Conservation (phyloP, 169 alveolate species). For the Sarcocystis neurona region DNA sequence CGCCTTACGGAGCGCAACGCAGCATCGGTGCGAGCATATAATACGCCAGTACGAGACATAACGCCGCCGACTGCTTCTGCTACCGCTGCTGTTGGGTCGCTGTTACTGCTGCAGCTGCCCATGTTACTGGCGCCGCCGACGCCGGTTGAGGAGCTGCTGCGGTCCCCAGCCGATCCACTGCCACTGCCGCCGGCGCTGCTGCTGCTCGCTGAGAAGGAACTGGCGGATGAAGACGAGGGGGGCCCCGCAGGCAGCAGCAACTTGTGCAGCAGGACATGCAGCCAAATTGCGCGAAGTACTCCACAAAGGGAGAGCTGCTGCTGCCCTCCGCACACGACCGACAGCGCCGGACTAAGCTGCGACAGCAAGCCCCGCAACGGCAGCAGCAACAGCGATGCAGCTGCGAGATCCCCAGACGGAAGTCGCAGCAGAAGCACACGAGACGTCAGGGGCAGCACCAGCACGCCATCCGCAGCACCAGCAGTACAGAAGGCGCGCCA, state of each 20-base stretch:
- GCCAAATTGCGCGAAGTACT: constrained; percentile 7
- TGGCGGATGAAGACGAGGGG: neutral
- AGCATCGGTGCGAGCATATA: constrained; percentile 26
- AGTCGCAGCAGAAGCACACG: neutral
- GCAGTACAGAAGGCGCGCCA: neutral
- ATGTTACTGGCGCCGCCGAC: neutral
- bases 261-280: neutral
- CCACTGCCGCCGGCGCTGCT: neutral
- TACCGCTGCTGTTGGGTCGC: neutral
- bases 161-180: neutral
- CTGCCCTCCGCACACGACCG: constrained; percentile 39
- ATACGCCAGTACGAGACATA: neutral
- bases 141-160: neutral
- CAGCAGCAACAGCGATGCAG: neutral
- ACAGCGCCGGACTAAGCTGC: constrained; percentile 26
- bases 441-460: neutral
- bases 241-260: constrained; percentile 11
- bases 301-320: constrained; percentile 46
- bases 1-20: constrained; percentile 11
- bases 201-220: neutral
- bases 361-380: neutral
- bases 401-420: neutral
- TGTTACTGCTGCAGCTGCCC: neutral
- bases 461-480: neutral
- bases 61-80: constrained; percentile 16